These are phyloP conservation scores for Aspergillus neoniger DNA, from an alignment of 2,329 filamentous ascomycete genomes.

Conservation along the genomic window DNA sequence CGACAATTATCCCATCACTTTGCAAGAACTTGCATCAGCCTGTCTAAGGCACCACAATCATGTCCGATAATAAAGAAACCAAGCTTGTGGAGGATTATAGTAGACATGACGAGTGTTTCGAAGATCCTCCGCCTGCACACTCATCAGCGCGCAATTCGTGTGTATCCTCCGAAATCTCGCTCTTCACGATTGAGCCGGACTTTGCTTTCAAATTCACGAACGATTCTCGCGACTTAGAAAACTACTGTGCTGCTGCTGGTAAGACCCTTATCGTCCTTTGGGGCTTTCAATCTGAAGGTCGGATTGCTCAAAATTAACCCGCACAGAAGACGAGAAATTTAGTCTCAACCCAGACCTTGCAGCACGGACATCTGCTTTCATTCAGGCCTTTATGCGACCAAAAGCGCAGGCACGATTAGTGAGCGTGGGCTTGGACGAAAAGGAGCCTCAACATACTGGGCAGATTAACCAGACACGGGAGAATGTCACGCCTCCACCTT, in stretches of 20 bases:
- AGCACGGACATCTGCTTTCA: conserved; percentile 4
- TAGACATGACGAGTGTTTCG: neutral
- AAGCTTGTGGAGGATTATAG: neutral
- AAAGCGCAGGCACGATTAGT: neutral
- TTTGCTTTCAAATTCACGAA: neutral
- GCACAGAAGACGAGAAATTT: neutral
- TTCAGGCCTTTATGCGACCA: conserved; percentile 4
- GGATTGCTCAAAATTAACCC: too few relatives aligned
- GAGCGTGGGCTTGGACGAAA: neutral
- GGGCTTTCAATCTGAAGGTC: neutral
- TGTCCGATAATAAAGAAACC: too few relatives aligned
- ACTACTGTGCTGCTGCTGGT: neutral
- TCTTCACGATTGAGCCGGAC: neutral
- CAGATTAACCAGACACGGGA: neutral
- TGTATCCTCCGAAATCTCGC: conserved; percentile 1
- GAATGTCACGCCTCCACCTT: neutral
- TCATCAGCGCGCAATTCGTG: neutral
- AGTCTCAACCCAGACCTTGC: neutral
- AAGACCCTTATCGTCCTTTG: neutral
- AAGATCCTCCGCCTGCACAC: conserved; percentile 4
- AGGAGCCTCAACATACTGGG: neutral
- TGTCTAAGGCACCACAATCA: too few relatives aligned
- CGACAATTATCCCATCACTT: too few relatives aligned
- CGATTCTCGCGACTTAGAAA: neutral
- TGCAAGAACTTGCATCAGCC: too few relatives aligned